Conservation (phyloP, 2,329 filamentous ascomycete species). For the Aspergillus pseudoterreus region DNA sequence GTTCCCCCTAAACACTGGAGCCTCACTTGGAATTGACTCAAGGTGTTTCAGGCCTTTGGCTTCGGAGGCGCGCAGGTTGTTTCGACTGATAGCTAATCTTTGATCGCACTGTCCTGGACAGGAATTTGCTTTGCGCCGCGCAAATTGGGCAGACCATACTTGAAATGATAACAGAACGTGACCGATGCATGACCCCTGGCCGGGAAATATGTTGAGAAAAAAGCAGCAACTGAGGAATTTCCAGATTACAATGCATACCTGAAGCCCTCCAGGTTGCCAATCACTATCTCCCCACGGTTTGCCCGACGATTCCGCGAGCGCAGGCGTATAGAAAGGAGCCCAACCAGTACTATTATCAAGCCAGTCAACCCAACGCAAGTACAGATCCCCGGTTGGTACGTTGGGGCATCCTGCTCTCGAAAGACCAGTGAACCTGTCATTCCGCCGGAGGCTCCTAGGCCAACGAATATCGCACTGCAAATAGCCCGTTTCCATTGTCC, state of each 20-base stretch:
- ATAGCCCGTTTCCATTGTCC: slow-evolving; percentile 25
- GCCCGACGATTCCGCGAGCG: slow-evolving; percentile 27
- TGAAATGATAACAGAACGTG: too few relatives aligned
- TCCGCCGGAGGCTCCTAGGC: slow-evolving; percentile 11
- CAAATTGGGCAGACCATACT: too few relatives aligned
- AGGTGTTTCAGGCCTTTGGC: too few relatives aligned
- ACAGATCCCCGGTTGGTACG: slow-evolving; percentile 14
- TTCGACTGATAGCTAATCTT: too few relatives aligned
- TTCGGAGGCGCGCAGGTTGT: too few relatives aligned
- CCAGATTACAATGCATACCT: slow-evolving; percentile 23
- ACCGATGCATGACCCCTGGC: too few relatives aligned
- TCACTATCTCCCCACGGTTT: slow-evolving; percentile 30
- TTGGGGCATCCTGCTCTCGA: slow-evolving; percentile 10
- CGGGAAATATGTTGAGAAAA: neutral
- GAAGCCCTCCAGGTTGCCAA: slow-evolving; percentile 33
- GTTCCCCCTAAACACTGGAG: too few relatives aligned
- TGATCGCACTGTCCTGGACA: too few relatives aligned
- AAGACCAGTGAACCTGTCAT: slow-evolving; percentile 14
- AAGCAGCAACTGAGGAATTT: neutral
- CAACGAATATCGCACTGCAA: slow-evolving; percentile 17
- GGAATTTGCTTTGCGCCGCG: too few relatives aligned
- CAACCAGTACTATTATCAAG: slow-evolving; percentile 22
- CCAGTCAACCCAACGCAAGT: slow-evolving; percentile 11
- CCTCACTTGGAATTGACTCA: too few relatives aligned
- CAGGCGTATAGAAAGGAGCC: slow-evolving; percentile 26